Conservation (phyloP, 176 grass and related monocot genomes). For the Oryza longistaminata region DNA sequence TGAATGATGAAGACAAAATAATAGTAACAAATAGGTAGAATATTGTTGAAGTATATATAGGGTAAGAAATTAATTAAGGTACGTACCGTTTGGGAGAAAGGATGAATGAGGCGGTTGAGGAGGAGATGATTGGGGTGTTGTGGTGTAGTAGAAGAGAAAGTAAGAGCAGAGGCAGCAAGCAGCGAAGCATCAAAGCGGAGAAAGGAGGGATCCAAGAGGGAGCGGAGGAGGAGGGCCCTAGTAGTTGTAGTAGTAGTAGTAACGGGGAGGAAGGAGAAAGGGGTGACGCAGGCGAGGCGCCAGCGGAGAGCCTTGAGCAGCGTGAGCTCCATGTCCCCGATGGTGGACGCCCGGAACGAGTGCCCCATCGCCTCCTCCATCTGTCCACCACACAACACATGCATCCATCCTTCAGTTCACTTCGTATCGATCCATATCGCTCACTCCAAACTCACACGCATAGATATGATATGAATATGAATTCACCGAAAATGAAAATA, state of each 20-base stretch:
- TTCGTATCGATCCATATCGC: too few species aligned
- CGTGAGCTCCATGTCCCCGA: constrained; percentile 76
- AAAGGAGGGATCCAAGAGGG: constrained; percentile 45
- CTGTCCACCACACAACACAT: constrained; percentile 3
- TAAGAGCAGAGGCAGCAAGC: constrained; percentile 55
- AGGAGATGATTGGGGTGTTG: background rate
- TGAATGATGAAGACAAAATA: too few species aligned
- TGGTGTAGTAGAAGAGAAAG: background rate
- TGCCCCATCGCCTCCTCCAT: constrained; percentile 55
- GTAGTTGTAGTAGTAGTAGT: background rate
- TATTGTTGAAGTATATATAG: too few species aligned
- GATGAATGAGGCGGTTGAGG: background rate
- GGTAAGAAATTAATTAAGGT: too few species aligned
- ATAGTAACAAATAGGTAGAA: too few species aligned
- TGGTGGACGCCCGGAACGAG: constrained; percentile 43
- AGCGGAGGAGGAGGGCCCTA: constrained; percentile 50
- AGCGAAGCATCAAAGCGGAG: constrained; percentile 50
- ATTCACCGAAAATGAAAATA: too few species aligned
- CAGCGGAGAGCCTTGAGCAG: constrained; percentile 79
- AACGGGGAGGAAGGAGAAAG: constrained; percentile 51
- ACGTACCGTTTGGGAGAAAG: constrained; percentile 10
- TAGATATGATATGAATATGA: too few species aligned
- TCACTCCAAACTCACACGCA: too few species aligned
- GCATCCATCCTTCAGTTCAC: too few species aligned
- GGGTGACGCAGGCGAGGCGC: constrained; percentile 72